phyloP scores from a whole-genome alignment of 495 filamentous ascomycete genomes.

The Penicillium tannophilum region DNA sequence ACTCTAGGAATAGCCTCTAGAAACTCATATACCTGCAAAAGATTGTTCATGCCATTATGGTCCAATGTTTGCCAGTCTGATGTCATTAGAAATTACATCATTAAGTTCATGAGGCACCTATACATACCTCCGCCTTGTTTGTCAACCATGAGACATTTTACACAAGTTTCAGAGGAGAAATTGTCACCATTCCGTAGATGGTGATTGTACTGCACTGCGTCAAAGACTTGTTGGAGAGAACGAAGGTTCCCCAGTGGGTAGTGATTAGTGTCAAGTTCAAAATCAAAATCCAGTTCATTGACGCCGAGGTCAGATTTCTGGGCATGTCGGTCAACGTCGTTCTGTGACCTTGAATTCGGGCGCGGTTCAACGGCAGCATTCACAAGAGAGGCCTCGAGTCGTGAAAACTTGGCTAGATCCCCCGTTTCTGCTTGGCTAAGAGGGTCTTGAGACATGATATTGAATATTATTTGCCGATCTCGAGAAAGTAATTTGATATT shows the following conservation, averaged over 20 bases:
- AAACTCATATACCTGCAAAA: background rate
- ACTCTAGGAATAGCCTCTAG: background rate
- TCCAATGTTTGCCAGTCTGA: slow-evolving; percentile 7
- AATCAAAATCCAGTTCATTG: slow-evolving; percentile 17
- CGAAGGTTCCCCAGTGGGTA: slow-evolving; percentile 14
- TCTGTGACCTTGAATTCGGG: slow-evolving; percentile 14
- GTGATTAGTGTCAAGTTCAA: slow-evolving; percentile 5
- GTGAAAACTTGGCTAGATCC: slow-evolving; percentile 11
- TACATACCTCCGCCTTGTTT: slow-evolving; percentile 10
- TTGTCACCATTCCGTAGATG: slow-evolving; percentile 11
- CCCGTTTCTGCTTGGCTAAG: slow-evolving; percentile 17
- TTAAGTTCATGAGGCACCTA: background rate
- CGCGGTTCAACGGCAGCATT: slow-evolving; percentile 13
- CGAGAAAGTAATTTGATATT: background rate
- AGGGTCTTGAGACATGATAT: background rate
- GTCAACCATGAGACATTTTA: slow-evolving; percentile 12
- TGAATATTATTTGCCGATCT: background rate
- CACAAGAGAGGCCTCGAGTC: slow-evolving; percentile 13
- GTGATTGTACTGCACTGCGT: slow-evolving; percentile 15
- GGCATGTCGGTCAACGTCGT: slow-evolving; percentile 15
- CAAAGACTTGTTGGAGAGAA: slow-evolving; percentile 20
- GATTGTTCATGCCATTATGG: slow-evolving; percentile 2
- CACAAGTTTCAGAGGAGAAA: slow-evolving; percentile 8
- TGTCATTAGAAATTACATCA: background rate
- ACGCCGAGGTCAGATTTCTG: slow-evolving; percentile 8